Conservation (phyloP, 495 filamentous ascomycete species). For the Aspergillus biplanus region DNA sequence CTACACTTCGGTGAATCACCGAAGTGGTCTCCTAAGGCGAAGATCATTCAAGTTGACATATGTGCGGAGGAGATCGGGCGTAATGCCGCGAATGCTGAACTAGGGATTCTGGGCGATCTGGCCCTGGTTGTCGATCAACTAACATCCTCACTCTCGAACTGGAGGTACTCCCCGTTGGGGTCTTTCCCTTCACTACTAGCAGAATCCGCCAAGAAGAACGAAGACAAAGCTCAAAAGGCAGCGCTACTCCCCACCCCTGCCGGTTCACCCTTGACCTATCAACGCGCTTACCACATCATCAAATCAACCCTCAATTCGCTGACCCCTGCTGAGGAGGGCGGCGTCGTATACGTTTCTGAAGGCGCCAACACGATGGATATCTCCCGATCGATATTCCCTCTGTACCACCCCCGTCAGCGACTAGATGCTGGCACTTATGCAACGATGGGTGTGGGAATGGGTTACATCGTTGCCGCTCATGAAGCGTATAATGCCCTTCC, state of each 20-base stretch:
- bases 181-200: constrained; percentile 37
- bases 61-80: constrained; percentile 59
- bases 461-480: constrained; percentile 65
- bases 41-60: constrained; percentile 65
- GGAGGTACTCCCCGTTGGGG: constrained; percentile 47
- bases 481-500: constrained; percentile 58
- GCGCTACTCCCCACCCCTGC: constrained; percentile 38
- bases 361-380: constrained; percentile 74
- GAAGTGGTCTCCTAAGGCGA: constrained; percentile 57
- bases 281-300: constrained; percentile 58
- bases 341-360: constrained; percentile 66
- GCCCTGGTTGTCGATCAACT: constrained; percentile 56
- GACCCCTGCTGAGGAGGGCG: constrained; percentile 46
- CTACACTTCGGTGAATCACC: constrained; percentile 63
- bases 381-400: constrained; percentile 60
- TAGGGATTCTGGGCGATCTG: constrained; percentile 60
- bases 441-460: constrained; percentile 70
- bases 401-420: constrained; percentile 60
- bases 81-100: constrained; percentile 47
- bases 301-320: constrained; percentile 47
- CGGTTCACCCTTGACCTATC: constrained; percentile 55
- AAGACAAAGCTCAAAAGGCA: constrained; percentile 43
- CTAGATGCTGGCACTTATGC: constrained; percentile 69
- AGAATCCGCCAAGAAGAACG: constrained; percentile 53
- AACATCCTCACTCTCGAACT: constrained; percentile 37